Evolutionary conservation across 129 eudicot genomes (phyloP), one percentile per base, ranked within the genome.

Genomic region (Arctium lappa): DNA sequence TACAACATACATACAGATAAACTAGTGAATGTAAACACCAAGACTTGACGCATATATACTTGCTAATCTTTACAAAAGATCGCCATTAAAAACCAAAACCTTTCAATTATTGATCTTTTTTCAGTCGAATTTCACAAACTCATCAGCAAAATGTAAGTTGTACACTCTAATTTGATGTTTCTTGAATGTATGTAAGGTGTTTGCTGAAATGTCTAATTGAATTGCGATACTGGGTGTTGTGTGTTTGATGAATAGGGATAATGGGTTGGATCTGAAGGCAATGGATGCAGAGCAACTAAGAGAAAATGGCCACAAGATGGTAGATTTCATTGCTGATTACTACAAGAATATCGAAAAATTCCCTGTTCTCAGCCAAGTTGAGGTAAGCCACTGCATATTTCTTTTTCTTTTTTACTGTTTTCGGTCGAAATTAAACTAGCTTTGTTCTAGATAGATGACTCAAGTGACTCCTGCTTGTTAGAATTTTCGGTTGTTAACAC

Each of bases 311-410:
- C 99, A 95, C 89, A 91, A 93, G 85, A 93, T 95, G 99, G 97
- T 93, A 0, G 99, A 95, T 80, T 95, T 95, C 86, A 89, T 95
- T 85, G 99, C 99, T 81, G 99, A 95, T 88, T 95, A 95, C 82
- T 95, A 95, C 89, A 93, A 95, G 77, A 86, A 89, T 56, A 95
- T 95, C 37, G 98, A 93, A 78, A 83, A 37, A 71, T 93, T 87
- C 85, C 97, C 98, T 79, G 99, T 95, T 86, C 99, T 93, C 74
- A 95, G 99, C 87, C 99, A 93, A 95, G 98, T 95, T 79, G 91
- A 95, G 97, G 99, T 95, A 76, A 53, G 15, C 16, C 71, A 44
- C 27, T 50, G 39, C 68, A 63, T 1, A 50, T 33, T 53, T 70
- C 3, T 2, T 16, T 11, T 38, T 5, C 36, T 1, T 68, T 60